phyloP scores from a whole-genome alignment of 2,329 filamentous ascomycete species.

The Neofusicoccum sp. region DNA sequence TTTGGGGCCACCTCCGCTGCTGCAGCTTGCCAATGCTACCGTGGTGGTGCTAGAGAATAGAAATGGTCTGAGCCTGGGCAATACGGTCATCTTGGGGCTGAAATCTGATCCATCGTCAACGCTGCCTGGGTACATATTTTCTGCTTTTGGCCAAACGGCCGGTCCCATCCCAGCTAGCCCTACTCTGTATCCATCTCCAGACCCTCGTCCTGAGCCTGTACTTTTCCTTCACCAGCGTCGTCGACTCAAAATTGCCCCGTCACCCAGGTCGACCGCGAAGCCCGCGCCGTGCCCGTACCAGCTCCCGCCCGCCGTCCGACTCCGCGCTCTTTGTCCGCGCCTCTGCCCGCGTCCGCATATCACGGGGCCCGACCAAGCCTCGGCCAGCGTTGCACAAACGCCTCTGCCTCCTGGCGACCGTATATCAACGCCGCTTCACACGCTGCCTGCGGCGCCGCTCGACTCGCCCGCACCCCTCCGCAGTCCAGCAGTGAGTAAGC shows the following conservation, averaged over 20 bases:
- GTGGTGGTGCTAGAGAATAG: constrained; percentile 44
- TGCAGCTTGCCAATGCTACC: constrained; percentile 52
- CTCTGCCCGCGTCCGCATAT: constrained; percentile 29
- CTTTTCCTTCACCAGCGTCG: constrained; percentile 21
- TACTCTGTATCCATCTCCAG: constrained; percentile 37
- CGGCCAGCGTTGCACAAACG: constrained; percentile 36
- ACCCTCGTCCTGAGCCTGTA: constrained; percentile 25
- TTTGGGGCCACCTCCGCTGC: constrained; percentile 47
- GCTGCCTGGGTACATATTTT: constrained; percentile 36
- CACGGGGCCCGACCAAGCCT: constrained; percentile 35
- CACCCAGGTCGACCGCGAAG: background rate
- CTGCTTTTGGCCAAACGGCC: constrained; percentile 45
- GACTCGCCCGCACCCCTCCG: background rate
- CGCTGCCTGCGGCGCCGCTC: background rate
- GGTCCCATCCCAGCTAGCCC: constrained; percentile 33
- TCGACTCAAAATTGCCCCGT: constrained; percentile 20
- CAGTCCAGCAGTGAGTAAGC: constrained; percentile 4
- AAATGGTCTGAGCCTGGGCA: constrained; percentile 48
- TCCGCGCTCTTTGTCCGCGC: constrained; percentile 1
- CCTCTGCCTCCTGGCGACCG: constrained; percentile 1
- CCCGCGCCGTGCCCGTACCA: background rate
- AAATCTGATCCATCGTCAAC: constrained; percentile 44
- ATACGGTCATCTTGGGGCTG: constrained; percentile 48
- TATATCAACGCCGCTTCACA: constrained; percentile 20
- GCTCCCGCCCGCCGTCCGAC: background rate